phyloP scores from a whole-genome alignment of 495 filamentous ascomycete species.

The Penicillium tannophilum region DNA sequence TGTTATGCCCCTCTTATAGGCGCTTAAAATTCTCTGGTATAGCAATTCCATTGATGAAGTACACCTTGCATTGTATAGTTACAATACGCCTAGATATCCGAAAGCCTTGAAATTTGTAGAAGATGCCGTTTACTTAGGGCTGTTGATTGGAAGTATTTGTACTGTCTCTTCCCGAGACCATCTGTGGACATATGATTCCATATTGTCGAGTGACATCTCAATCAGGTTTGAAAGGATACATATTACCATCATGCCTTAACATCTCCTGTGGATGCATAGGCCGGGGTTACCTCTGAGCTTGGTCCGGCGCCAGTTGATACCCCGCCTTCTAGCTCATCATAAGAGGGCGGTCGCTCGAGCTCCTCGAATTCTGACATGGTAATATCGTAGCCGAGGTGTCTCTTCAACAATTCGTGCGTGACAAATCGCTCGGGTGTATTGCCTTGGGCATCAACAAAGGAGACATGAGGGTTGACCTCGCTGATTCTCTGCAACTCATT shows the following conservation, averaged over 20 bases:
- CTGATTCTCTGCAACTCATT: conserved; percentile 50
- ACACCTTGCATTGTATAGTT: no score
- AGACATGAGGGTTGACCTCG: conserved; percentile 49
- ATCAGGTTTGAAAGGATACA: background rate
- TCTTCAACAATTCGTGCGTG: conserved; percentile 50
- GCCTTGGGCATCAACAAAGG: conserved; percentile 53
- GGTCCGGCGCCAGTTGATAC: background rate
- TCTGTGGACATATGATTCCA: no score
- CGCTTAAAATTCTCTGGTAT: no score
- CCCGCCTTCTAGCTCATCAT: background rate
- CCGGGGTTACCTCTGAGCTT: background rate
- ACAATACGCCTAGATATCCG: no score
- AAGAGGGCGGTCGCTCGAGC: conserved; percentile 17
- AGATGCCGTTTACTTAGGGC: background rate
- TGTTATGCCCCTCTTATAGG: no score
- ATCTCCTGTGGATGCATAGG: background rate
- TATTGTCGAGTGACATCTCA: no score
- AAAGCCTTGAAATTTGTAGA: background rate
- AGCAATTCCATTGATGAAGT: no score
- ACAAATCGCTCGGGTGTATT: conserved; percentile 49
- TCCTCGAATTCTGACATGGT: conserved; percentile 46
- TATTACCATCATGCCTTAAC: background rate
- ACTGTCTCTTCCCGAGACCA: no score
- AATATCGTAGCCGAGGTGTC: conserved; percentile 49
- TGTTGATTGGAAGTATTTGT: background rate